These are phyloP conservation scores for Fagus sylvatica DNA, from an alignment of 306 rosid species.

Conservation along the genomic window DNA sequence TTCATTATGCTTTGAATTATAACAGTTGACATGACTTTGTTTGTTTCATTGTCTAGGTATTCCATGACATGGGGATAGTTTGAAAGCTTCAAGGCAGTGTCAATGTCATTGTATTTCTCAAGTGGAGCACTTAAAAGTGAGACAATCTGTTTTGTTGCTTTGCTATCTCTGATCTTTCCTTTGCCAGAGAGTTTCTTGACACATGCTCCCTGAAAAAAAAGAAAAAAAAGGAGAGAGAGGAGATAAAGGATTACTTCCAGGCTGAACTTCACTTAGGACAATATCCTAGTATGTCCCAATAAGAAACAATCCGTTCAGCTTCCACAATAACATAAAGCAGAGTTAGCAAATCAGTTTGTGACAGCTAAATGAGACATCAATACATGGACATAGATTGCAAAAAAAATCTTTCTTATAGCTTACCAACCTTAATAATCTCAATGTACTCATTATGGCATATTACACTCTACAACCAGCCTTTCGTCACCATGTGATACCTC, in stretches of 20 bases:
- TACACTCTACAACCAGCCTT: neutral
- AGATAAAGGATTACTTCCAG: constrained; percentile 6
- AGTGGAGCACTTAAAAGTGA: constrained; percentile 97
- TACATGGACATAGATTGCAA: neutral
- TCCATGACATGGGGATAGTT: constrained; percentile 94
- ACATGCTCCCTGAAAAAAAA: constrained; percentile 74
- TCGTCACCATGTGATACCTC: neutral
- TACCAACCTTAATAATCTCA: neutral
- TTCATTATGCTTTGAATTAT: constrained; percentile 97
- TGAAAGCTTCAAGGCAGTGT: constrained; percentile 90
- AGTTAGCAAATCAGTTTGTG: neutral
- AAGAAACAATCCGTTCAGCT: neutral
- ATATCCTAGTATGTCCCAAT: neutral
- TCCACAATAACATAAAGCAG: neutral
- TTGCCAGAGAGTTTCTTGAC: constrained; percentile 87
- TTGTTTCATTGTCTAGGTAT: constrained; percentile 81
- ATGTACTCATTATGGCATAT: neutral
- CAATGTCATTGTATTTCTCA: constrained; percentile 94
- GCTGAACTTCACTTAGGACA: neutral
- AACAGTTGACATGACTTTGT: constrained; percentile 95
- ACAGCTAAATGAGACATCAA: neutral
- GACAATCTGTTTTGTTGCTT: constrained; percentile 91
- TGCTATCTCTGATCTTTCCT: constrained; percentile 89
- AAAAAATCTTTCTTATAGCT: neutral
- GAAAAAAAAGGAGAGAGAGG: neutral